Percentiles rank a stretch among this genome's conserved stretches.
Evolutionary conservation across 495 filamentous ascomycete genomes (phyloP).

Genomic region (Venustampulla echinocandica): DNA sequence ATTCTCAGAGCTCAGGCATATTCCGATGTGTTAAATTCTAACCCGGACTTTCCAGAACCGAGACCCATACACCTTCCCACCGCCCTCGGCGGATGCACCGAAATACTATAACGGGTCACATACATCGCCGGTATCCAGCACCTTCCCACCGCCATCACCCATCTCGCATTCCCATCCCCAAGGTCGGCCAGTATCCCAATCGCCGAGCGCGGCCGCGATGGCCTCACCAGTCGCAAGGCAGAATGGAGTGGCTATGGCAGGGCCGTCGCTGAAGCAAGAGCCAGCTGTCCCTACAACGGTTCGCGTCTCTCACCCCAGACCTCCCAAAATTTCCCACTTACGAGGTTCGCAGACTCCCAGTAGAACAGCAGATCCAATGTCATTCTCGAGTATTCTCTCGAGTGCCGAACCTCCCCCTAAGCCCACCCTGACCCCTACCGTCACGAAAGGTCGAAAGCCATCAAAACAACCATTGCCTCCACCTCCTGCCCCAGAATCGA

Average conservation of each 20-base stretch:
- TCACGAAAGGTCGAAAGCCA: constrained; percentile 16
- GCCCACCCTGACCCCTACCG: constrained; percentile 17
- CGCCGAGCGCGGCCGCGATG: constrained; percentile 42
- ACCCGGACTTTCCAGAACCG: constrained; percentile 29
- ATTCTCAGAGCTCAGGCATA: too few relatives aligned
- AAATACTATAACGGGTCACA: constrained; percentile 54
- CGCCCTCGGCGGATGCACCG: constrained; percentile 31
- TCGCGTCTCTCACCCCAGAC: constrained; percentile 4
- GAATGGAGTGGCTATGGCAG: constrained; percentile 32
- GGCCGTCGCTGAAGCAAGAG: constrained; percentile 24
- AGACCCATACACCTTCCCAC: constrained; percentile 41
- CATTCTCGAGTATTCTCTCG: constrained; percentile 82
- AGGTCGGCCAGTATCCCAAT: constrained; percentile 44
- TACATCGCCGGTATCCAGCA: constrained; percentile 46
- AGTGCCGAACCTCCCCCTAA: constrained; percentile 48
- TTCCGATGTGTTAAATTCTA: constrained; percentile 37
- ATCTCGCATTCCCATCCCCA: constrained; percentile 45
- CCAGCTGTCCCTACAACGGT: constrained; percentile 6
- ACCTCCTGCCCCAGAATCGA: constrained; percentile 10
- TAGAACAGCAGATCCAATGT: constrained; percentile 74
- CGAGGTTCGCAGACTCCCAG: constrained; percentile 16
- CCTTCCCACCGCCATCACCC: constrained; percentile 47
- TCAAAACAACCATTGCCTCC: constrained; percentile 12
- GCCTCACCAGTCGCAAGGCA: constrained; percentile 39
- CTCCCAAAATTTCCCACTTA: constrained; percentile 40